These are phyloP conservation scores for Arachnomyces sp. DNA, from an alignment of 2,329 filamentous ascomycete species.

Conservation along the genomic window DNA sequence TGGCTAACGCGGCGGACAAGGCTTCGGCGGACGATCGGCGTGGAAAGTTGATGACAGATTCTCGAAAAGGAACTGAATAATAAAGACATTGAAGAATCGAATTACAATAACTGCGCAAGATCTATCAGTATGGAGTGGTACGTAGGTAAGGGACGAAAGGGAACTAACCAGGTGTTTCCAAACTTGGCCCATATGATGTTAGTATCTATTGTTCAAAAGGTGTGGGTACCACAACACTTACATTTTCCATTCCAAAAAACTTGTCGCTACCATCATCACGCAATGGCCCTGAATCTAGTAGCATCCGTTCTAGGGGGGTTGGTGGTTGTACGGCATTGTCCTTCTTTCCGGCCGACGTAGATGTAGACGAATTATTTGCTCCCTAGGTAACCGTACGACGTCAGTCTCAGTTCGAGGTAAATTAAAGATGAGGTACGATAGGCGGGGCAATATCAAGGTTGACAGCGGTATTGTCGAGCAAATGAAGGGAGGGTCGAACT, in stretches of 20 bases:
- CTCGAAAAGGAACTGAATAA: conserved; percentile 87
- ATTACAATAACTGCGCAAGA: conserved; percentile 73
- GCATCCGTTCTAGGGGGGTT: conserved; percentile 62
- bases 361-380: conserved; percentile 39
- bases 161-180: conserved; percentile 84
- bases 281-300: conserved; percentile 71
- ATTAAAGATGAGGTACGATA: background rate
- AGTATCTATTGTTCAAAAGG: conserved; percentile 17
- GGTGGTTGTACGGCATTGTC: conserved; percentile 49
- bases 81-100: conserved; percentile 96
- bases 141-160: conserved; percentile 20
- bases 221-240: conserved; percentile 43
- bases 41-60: conserved; percentile 89
- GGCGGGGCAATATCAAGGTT: background rate
- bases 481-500: conserved; percentile 11
- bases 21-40: conserved; percentile 60
- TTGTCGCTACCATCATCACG: conserved; percentile 88
- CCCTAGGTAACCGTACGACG: conserved; percentile 26
- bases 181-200: conserved; percentile 52
- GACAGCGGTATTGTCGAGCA: conserved; percentile 9
- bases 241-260: conserved; percentile 97
- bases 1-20: conserved; percentile 48
- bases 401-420: background rate
- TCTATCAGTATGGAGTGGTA: background rate
- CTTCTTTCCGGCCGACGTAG: conserved; percentile 47